These are phyloP conservation scores for Periconia digitata DNA, from an alignment of 2,329 filamentous ascomycete species.

Conservation along the genomic window DNA sequence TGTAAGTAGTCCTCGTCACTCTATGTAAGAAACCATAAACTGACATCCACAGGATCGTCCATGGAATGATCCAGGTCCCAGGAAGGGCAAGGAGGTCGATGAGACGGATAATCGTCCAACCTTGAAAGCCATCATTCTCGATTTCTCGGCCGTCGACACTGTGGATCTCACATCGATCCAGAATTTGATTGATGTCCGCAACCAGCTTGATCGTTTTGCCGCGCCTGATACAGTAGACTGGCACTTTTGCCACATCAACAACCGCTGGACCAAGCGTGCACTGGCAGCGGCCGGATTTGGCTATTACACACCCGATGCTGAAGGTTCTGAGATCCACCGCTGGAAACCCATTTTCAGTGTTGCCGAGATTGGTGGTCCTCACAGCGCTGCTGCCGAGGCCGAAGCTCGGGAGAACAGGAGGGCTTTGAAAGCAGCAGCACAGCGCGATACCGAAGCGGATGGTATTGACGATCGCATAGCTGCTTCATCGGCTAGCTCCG, in stretches of 20 bases:
- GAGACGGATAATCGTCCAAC: constrained; percentile 60
- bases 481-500: constrained; percentile 13
- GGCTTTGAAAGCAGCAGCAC: constrained; percentile 52
- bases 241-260: constrained; percentile 92
- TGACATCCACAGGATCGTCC: constrained; percentile 66
- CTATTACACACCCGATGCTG: constrained; percentile 64
- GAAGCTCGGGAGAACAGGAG: constrained; percentile 65
- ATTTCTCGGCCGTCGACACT: constrained; percentile 93
- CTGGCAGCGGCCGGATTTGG: constrained; percentile 90
- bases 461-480: constrained; percentile 19
- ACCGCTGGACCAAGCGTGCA: constrained; percentile 91
- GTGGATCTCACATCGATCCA: constrained; percentile 93
- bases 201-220: constrained; percentile 89
- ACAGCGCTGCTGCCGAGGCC: constrained; percentile 71
- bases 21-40: background rate
- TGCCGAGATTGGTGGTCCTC: constrained; percentile 77
- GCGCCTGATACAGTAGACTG: constrained; percentile 84
- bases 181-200: constrained; percentile 89
- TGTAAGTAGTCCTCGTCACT: constrained; percentile 19
- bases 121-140: constrained; percentile 85
- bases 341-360: constrained; percentile 96
- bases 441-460: constrained; percentile 26
- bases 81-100: constrained; percentile 52
- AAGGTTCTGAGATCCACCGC: constrained; percentile 59
- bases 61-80: constrained; percentile 91